phyloP scores from a whole-genome alignment of 2,329 filamentous ascomycete species.

The Paradendryphiella salina region DNA sequence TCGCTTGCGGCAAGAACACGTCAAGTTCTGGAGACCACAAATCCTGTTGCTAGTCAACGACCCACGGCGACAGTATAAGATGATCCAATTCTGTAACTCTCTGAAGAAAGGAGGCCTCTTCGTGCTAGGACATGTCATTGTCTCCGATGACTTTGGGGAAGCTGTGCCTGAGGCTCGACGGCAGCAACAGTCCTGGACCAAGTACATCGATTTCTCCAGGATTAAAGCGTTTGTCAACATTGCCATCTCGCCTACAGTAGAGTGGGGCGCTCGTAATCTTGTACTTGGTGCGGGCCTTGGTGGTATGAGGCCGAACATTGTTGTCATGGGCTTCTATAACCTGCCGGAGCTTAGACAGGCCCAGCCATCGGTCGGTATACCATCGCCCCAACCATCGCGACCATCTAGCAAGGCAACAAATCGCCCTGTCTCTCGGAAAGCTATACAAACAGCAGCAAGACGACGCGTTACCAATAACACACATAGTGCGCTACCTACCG shows the following conservation, averaged over 20 bases:
- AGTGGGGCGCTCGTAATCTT: slow-evolving; percentile 83
- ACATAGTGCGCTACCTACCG: slow-evolving; percentile 67
- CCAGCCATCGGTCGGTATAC: slow-evolving; percentile 60
- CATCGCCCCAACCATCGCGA: slow-evolving; percentile 51
- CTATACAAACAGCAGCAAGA: slow-evolving; percentile 35
- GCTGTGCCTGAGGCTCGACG: slow-evolving; percentile 79
- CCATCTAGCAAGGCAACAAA: slow-evolving; percentile 36
- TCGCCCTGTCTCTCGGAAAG: slow-evolving; percentile 40
- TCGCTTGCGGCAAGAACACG: slow-evolving; percentile 81
- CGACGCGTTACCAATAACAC: slow-evolving; percentile 57
- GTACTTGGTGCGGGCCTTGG: slow-evolving; percentile 80
- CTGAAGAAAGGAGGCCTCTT: slow-evolving; percentile 86
- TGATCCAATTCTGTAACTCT: slow-evolving; percentile 90
- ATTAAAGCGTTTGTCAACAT: slow-evolving; percentile 92
- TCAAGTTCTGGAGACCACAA: slow-evolving; percentile 91
- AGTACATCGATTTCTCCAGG: slow-evolving; percentile 81
- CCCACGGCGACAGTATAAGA: slow-evolving; percentile 75
- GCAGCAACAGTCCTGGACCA: slow-evolving; percentile 81
- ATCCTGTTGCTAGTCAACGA: slow-evolving; percentile 84
- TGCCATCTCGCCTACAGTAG: slow-evolving; percentile 77
- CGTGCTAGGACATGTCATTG: slow-evolving; percentile 84
- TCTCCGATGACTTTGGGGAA: slow-evolving; percentile 76
- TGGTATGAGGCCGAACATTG: slow-evolving; percentile 88
- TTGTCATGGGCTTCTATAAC: slow-evolving; percentile 78
- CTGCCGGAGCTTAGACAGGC: slow-evolving; percentile 73